These are phyloP conservation scores for Pythium grandisporangium DNA, from an alignment of 352 stramenopile species.

Conservation along the genomic window DNA sequence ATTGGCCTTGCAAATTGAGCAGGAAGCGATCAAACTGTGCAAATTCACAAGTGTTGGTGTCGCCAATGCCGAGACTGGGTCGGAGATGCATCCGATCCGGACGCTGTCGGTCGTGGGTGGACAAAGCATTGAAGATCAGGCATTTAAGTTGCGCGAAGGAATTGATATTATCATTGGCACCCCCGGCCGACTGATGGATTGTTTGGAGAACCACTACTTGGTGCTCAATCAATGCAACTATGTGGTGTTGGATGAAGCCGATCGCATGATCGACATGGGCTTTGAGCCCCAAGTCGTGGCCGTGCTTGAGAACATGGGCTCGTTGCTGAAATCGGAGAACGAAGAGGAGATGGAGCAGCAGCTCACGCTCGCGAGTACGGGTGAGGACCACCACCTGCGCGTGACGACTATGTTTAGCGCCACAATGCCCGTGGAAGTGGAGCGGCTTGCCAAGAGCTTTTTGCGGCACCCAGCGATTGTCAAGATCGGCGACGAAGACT, in stretches of 20 bases:
- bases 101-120: slow-evolving; percentile 90
- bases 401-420: slow-evolving; percentile 98
- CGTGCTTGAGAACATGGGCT: slow-evolving; percentile 97
- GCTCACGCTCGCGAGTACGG: slow-evolving; percentile 44
- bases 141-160: slow-evolving; percentile 92
- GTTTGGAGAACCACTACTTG: slow-evolving; percentile 95
- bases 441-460: slow-evolving; percentile 96
- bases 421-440: slow-evolving; percentile 97
- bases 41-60: slow-evolving; percentile 78
- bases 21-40: slow-evolving; percentile 91
- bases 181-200: slow-evolving; percentile 97
- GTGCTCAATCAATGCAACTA: slow-evolving; percentile 99
- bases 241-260: slow-evolving; percentile 98
- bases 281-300: slow-evolving; percentile 95
- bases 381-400: slow-evolving; percentile 63
- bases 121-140: slow-evolving; percentile 95
- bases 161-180: slow-evolving; percentile 99
- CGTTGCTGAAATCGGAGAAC: slow-evolving; percentile 94
- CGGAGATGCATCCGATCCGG: slow-evolving; percentile 64
- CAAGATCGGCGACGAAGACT: slow-evolving; percentile 97
- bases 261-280: slow-evolving; percentile 97
- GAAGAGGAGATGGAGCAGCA: slow-evolving; percentile 95
- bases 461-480: slow-evolving; percentile 96
- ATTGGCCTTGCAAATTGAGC: slow-evolving; percentile 96
- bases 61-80: slow-evolving; percentile 36